phyloP scores from a whole-genome alignment of 495 filamentous ascomycete genomes.

The Baudoinia panamericana region DNA sequence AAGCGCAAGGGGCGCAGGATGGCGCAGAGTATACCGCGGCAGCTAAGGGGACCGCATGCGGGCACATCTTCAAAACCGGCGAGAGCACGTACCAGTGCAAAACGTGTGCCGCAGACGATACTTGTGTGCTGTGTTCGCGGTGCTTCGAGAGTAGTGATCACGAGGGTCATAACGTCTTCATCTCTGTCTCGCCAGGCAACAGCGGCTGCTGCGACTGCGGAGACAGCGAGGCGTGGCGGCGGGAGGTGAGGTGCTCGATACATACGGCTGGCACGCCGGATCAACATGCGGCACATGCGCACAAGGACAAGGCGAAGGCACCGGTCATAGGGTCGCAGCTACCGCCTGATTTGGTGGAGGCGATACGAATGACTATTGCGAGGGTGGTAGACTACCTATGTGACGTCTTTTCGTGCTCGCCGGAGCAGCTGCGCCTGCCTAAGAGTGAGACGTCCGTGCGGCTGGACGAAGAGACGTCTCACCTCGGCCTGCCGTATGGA shows the following conservation, averaged over 20 bases:
- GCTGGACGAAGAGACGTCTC: conserved; percentile 67
- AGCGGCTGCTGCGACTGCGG: conserved; percentile 96
- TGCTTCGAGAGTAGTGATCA: conserved; percentile 96
- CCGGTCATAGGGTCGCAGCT: conserved; percentile 27
- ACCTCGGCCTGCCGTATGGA: conserved; percentile 56
- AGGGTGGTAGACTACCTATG: conserved; percentile 84
- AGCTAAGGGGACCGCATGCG: conserved; percentile 87
- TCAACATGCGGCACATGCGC: conserved; percentile 39
- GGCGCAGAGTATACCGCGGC: conserved; percentile 90
- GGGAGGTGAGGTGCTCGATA: conserved; percentile 83
- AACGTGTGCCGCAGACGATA: conserved; percentile 70
- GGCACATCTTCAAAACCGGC: conserved; percentile 86
- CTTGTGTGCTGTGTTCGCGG: conserved; percentile 32
- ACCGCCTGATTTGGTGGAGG: conserved; percentile 57
- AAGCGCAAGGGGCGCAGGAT: conserved; percentile 81
- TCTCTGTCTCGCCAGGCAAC: conserved; percentile 74
- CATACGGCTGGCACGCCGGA: conserved; percentile 49
- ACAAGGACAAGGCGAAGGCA: conserved; percentile 41
- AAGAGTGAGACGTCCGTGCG: conserved; percentile 70
- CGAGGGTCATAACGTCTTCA: conserved; percentile 78
- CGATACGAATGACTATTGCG: conserved; percentile 71
- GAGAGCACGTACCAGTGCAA: conserved; percentile 90
- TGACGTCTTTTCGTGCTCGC: conserved; percentile 94
- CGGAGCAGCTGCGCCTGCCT: conserved; percentile 75
- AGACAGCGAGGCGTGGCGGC: conserved; percentile 82